phyloP scores from a whole-genome alignment of 129 eudicot genomes.

The Tagetes patula region DNA sequence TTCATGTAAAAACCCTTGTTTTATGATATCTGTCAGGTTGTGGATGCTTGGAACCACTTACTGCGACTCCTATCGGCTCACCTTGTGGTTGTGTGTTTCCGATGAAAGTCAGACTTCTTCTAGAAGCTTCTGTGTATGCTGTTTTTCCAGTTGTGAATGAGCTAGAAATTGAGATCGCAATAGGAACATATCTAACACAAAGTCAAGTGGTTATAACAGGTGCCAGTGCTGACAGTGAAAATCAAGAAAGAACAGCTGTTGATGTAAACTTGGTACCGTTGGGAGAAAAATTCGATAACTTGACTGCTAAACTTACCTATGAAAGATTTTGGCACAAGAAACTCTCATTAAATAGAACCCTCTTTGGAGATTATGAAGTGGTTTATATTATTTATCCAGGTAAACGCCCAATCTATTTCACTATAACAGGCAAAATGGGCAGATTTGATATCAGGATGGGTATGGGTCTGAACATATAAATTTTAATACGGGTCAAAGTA shows the following conservation, averaged over 20 bases:
- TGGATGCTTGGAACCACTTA: constrained; percentile 81
- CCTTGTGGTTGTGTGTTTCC: constrained; percentile 91
- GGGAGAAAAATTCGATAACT: constrained; percentile 90
- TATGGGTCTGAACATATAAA: neutral
- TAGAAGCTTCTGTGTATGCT: constrained; percentile 69
- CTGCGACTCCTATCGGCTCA: constrained; percentile 75
- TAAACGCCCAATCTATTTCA: constrained; percentile 26
- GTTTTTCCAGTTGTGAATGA: constrained; percentile 77
- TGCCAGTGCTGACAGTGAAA: constrained; percentile 76
- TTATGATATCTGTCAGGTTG: constrained; percentile 63
- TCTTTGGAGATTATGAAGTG: constrained; percentile 88
- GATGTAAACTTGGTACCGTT: constrained; percentile 92
- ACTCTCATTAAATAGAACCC: constrained; percentile 74
- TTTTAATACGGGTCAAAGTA: neutral
- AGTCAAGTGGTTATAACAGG: constrained; percentile 88
- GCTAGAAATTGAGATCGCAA: constrained; percentile 85
- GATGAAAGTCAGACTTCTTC: constrained; percentile 81
- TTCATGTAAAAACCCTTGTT: neutral
- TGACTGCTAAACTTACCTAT: constrained; percentile 76
- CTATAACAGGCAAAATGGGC: neutral
- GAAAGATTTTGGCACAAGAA: constrained; percentile 74
- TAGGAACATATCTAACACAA: constrained; percentile 78
- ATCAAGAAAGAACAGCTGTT: constrained; percentile 77
- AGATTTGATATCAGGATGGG: neutral
- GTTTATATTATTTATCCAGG: constrained; percentile 82